Evolutionary conservation across 768 basidiomycete species (phyloP), one percentile per base, ranked within the genome.

Genomic region (Lactarius hengduanensis): DNA sequence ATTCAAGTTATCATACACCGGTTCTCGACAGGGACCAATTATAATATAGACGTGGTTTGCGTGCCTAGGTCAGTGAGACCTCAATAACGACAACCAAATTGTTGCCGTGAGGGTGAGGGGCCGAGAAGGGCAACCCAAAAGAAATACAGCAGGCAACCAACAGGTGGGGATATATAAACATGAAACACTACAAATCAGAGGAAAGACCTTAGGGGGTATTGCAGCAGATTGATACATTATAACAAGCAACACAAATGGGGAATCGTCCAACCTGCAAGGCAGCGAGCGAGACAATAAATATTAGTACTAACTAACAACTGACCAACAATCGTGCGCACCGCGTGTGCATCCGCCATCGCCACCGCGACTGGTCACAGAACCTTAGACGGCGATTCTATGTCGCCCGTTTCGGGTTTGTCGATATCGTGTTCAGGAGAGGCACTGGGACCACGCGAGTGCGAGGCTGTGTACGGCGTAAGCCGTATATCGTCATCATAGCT

Each of bases 401-500:
- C 10, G n/a, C 6, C n/a, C 4, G 45, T 9, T 20, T 8, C 10
- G n/a, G 45, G n/a, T 50, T 55, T 54, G 28, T 36, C 55, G 40
- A 13, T 26, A 13, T 32, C 16, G 28, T 43, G 1, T 30, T 59
- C 64, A 11, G 36, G 40, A 30, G 50, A 54, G 28, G 5, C 18
- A 10, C 8, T 38, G 1, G 9, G 16, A 4, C 11, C 41, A 10
- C 20, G 38, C 55, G 41, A 41, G 7, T 53, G 15, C 13, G 38
- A 15, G 43, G n/a, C 43, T 50, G n/a, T 43, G 50, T 67, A 62
- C 8, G 59, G 43, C 57, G 28, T n/a, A 18, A 68, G 57, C 22
- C 57, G 66, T 57, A 61, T 62, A 61, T 61, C 60, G 32, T 67
- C 66, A 41, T 67, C 69, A 41, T 64, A 62, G 36, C 65, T 63